Evolutionary conservation across 108 stramenopile species (phyloP).

Genomic region (Cyclotella cryptica): DNA sequence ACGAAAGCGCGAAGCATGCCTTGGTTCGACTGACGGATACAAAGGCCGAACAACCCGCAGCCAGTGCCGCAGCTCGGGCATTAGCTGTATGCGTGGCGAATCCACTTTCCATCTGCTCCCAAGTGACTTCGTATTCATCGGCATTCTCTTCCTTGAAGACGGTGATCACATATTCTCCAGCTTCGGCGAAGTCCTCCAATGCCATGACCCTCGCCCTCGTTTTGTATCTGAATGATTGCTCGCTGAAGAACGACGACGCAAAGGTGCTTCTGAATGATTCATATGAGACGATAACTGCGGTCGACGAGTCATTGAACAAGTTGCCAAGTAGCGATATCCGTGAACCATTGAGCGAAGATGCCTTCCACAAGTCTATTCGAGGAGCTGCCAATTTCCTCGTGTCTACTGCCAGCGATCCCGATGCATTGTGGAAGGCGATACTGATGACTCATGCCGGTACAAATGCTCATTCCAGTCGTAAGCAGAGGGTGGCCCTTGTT

Average conservation of each 20-base stretch:
- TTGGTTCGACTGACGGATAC: slow-evolving; percentile 51
- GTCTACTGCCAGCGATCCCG: slow-evolving; percentile 17
- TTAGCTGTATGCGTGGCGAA: slow-evolving; percentile 69
- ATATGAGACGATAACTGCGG: slow-evolving; percentile 38
- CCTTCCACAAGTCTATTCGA: slow-evolving; percentile 50
- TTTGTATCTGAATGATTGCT: slow-evolving; percentile 58
- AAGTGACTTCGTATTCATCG: slow-evolving; percentile 38
- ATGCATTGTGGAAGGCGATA: slow-evolving; percentile 52
- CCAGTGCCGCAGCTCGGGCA: slow-evolving; percentile 53
- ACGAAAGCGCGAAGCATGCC: slow-evolving; percentile 13
- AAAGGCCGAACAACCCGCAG: slow-evolving; percentile 24
- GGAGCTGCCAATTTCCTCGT: slow-evolving; percentile 51
- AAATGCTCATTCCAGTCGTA: slow-evolving; percentile 33
- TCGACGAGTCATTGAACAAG: slow-evolving; percentile 49
- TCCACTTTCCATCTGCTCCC: slow-evolving; percentile 32
- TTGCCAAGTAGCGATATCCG: slow-evolving; percentile 45
- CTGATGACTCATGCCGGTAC: slow-evolving; percentile 73
- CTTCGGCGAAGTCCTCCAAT: slow-evolving; percentile 43
- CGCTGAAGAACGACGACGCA: slow-evolving; percentile 42
- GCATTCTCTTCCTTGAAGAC: slow-evolving; percentile 55
- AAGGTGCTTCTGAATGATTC: slow-evolving; percentile 43
- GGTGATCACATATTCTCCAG: slow-evolving; percentile 57
- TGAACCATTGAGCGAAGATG: slow-evolving; percentile 6
- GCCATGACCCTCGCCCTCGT: slow-evolving; percentile 62
- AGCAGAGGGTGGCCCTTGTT: slow-evolving; percentile 38